A percentile compares a stretch with the other conserved stretches of the same genome.
These are phyloP conservation scores for Laetiporus sulphureus DNA, from an alignment of 1,284 basidiomycete genomes.

Conservation along the genomic window DNA sequence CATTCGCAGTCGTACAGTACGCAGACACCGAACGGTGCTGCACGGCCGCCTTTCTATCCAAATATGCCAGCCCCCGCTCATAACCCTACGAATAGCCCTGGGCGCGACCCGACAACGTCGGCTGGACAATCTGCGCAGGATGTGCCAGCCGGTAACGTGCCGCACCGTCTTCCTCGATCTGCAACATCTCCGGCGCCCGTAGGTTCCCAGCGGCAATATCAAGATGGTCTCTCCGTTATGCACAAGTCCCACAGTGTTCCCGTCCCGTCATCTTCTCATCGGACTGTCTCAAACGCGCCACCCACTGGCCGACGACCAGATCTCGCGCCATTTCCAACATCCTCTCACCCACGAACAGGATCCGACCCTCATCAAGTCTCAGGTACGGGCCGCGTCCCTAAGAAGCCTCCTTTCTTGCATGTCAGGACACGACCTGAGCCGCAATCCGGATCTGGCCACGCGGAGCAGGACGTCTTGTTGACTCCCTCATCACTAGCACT, in stretches of 20 bases:
- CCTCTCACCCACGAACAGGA: conserved; percentile 18
- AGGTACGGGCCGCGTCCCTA: conserved; percentile 2
- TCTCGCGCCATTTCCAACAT: conserved; percentile 7
- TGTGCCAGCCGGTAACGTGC: no score
- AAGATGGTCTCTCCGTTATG: conserved; percentile 13
- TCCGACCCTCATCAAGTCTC: conserved; percentile 22
- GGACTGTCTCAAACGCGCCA: conserved; percentile 16
- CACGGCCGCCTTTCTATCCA: neutral
- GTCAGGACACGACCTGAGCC: conserved; percentile 16
- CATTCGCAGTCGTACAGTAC: neutral
- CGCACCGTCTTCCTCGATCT: no score
- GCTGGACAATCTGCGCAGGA: no score
- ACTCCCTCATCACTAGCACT: conserved; percentile 27
- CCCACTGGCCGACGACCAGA: conserved; percentile 4
- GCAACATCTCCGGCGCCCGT: conserved; percentile 23
- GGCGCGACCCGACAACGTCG: no score
- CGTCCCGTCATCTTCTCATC: conserved; percentile 14
- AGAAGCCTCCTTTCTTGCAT: conserved; percentile 12
- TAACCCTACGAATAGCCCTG: conserved; percentile 21
- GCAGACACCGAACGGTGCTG: neutral
- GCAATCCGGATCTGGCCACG: conserved; percentile 10
- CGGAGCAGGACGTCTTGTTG: conserved; percentile 21
- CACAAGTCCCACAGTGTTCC: conserved; percentile 12
- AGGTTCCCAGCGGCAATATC: conserved; percentile 9
- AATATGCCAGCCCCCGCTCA: conserved; percentile 8